Evolutionary conservation across 345 rosid species (phyloP).

Genomic region (Hibiscus trionum): DNA sequence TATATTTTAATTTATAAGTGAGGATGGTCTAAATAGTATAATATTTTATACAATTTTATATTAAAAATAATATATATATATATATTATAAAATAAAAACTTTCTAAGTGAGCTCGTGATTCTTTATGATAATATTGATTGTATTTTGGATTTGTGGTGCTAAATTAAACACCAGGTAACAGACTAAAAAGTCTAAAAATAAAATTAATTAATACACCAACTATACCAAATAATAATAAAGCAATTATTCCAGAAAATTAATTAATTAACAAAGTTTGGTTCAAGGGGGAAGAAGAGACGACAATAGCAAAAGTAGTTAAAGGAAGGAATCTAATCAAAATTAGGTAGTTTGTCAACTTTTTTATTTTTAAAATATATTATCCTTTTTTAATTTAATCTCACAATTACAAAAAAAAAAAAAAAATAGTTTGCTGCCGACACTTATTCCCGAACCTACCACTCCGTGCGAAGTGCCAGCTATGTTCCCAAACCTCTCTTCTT

Average conservation of each 20-base stretch:
- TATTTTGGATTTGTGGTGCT: background rate
- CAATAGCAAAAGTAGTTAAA: background rate
- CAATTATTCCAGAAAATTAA: background rate
- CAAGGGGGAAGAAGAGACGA: background rate
- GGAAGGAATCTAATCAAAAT: conserved; percentile 4
- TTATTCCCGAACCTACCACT: background rate
- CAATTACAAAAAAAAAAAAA: background rate
- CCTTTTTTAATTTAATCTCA: background rate
- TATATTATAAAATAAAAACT: background rate
- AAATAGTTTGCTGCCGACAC: conserved; percentile 9
- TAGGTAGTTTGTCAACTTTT: conserved; percentile 15
- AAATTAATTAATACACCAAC: no score
- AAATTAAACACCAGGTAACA: background rate
- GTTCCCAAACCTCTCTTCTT: background rate
- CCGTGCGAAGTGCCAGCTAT: background rate
- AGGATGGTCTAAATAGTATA: no score
- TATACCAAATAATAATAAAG: background rate
- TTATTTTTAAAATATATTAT: background rate
- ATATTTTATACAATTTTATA: no score
- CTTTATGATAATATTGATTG: background rate
- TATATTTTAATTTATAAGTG: no score
- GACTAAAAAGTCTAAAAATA: background rate
- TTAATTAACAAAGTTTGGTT: background rate
- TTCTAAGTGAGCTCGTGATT: background rate
- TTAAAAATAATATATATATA: no score